Base-by-base conservation (phyloP, 2,329 filamentous ascomycete species). In the Madurella fahalii region DNA sequence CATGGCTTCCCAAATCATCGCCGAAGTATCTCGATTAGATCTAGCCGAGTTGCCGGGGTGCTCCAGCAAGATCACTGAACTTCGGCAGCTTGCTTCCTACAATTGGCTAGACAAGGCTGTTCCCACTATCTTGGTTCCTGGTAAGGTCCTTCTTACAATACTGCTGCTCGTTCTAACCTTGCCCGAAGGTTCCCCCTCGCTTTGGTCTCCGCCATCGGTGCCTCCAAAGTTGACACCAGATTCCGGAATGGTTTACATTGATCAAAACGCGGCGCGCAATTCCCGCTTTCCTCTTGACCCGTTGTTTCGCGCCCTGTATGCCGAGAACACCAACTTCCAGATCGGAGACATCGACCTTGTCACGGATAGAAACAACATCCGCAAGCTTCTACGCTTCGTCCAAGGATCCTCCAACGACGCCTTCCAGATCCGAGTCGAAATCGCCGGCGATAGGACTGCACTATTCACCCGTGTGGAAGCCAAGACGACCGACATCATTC, bases 371-470 rank as follows among this genome's bases (percentile, higher is more conserved):
- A 77, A 76, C 63, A 77, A 74, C 48, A 69, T 79, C 48, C 73
- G 75, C 31, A 79, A 79, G 61, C 72, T 79, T 17, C 66, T 79
- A 1, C 66, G 67, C 2, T 77, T 79, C 55, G 56, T 77, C 47
- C 64, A 71, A 34, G 67, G 68, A 1, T 48, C 16, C 7, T 55
- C 61, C 40, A 56, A 66, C 32, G 65, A 73, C 13, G 9, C 63
- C 5, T 78, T 78, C 57, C 68, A 64, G n/a, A 75, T 79, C 40
- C 53, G 67, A 1, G 64, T 74, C 30, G 75, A 79, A 55, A 54
- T 73, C 18, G 47, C 18, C 4, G 61, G 60, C 3, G 25, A 43
- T 34, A 50, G 25, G 25, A 25, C 25, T 7, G 7, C 25, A 25
- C 25, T 25, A 7, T 25, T 25, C 25, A 25, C 25, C 25, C 25